Evolutionary conservation across 805 yeast species (phyloP).

Genomic region (Ogataea sp.): DNA sequence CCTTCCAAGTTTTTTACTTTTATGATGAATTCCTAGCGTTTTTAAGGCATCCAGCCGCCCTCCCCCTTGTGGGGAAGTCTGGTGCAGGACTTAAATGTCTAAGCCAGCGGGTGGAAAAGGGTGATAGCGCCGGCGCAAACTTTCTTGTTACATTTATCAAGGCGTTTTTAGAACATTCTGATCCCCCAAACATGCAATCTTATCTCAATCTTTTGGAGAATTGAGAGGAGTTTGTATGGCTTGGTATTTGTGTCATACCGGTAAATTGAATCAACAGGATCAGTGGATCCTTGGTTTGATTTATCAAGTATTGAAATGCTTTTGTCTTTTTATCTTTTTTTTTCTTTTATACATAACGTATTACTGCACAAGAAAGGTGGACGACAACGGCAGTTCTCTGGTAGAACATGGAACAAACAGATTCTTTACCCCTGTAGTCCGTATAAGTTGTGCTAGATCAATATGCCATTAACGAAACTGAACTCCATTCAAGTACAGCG

Average conservation of each 20-base stretch:
- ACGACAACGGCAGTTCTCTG: conserved; percentile 1
- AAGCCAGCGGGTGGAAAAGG: conserved; percentile 19
- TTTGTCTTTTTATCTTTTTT: background rate
- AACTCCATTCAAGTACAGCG: background rate
- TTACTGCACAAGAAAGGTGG: conserved; percentile 1
- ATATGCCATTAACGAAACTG: background rate
- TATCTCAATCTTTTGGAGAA: background rate
- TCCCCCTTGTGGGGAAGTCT: conserved; percentile 7
- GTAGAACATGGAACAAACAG: background rate
- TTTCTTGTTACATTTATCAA: conserved; percentile 24
- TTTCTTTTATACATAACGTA: background rate
- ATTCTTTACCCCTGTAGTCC: background rate
- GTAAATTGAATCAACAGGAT: background rate
- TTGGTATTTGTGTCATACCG: background rate
- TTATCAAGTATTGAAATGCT: too few relatives aligned
- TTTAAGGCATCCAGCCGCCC: conserved; percentile 27
- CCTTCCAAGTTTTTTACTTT: conserved; percentile 59
- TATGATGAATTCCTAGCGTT: conserved; percentile 57
- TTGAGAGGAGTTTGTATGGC: too few relatives aligned
- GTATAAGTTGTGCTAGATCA: background rate
- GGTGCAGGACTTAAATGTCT: conserved; percentile 6
- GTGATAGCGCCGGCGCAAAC: conserved; percentile 27
- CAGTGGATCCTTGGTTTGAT: too few relatives aligned
- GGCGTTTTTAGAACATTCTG: conserved; percentile 27
- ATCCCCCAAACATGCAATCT: too few relatives aligned